Conservation (phyloP, 1,139 yeast genomes). For the Blastobotrys illinoisensis region DNA sequence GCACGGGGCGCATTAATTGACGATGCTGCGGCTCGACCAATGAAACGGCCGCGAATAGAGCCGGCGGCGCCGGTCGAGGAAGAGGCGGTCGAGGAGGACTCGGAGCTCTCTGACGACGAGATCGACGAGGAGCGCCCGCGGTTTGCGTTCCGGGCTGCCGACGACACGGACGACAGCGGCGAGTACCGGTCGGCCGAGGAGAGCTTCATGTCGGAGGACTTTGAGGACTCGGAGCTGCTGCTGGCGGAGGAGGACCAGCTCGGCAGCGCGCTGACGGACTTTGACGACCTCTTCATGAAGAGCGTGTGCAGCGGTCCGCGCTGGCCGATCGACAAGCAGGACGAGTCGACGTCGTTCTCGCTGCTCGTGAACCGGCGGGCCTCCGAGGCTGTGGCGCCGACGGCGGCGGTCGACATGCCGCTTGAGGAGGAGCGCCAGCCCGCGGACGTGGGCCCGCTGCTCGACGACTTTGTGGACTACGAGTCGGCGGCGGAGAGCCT, state of each 20-base stretch:
- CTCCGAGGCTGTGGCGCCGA: background rate
- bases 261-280: constrained; percentile 6
- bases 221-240: constrained; percentile 2
- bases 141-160: background rate
- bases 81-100: too few relatives aligned
- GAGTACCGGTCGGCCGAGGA: constrained; percentile 3
- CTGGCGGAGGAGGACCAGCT: background rate
- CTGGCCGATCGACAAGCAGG: constrained; percentile 27
- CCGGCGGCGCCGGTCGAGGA: background rate
- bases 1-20: background rate
- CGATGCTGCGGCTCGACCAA: background rate
- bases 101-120: constrained; percentile 6
- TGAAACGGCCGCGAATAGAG: background rate
- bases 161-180: background rate
- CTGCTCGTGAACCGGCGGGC: constrained; percentile 16
- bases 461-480: constrained; percentile 23
- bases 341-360: constrained; percentile 27
- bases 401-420: background rate
- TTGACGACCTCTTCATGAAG: constrained; percentile 9
- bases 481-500: constrained; percentile 15
- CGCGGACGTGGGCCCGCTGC: constrained; percentile 4
- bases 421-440: background rate
- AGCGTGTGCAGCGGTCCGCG: constrained; percentile 11
- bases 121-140: background rate
- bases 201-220: constrained; percentile 4